Evolutionary conservation across 352 stramenopile species (phyloP).

Genomic region (Globisporangium uncinulatum): DNA sequence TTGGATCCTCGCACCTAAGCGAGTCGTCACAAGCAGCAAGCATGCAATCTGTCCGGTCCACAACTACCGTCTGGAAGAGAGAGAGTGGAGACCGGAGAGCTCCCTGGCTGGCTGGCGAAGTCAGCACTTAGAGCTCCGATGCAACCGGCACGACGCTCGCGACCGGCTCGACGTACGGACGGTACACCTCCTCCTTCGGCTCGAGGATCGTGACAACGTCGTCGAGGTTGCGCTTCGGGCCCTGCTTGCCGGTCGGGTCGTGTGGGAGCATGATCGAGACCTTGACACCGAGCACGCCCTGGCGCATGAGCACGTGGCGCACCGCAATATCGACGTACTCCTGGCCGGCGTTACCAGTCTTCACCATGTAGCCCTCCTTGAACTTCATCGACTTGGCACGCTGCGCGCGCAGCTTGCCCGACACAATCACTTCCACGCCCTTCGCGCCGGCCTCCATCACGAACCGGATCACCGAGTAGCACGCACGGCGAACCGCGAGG

Average conservation of each 20-base stretch:
- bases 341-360: conserved; percentile 97
- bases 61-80: no score
- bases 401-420: conserved; percentile 98
- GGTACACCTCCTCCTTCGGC: conserved; percentile 95
- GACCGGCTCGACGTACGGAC: conserved; percentile 75
- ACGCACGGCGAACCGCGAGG: conserved; percentile 97
- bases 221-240: conserved; percentile 97
- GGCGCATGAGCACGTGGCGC: conserved; percentile 98
- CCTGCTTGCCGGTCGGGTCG: conserved; percentile 95
- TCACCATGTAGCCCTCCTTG: conserved; percentile 99
- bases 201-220: conserved; percentile 99
- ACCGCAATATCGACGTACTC: conserved; percentile 99
- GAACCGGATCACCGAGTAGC: conserved; percentile 99
- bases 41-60: not conserved
- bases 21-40: not conserved
- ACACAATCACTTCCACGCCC: conserved; percentile 99
- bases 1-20: conserved; percentile 4
- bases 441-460: conserved; percentile 99
- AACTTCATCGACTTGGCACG: conserved; percentile 99
- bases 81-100: no score
- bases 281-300: conserved; percentile 99
- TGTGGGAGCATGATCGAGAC: conserved; percentile 99
- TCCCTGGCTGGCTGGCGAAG: not conserved
- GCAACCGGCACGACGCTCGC: conserved; percentile 37
- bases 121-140: conserved; percentile 15